These are phyloP conservation scores for Fusarium pseudocircinatum DNA, from an alignment of 2,329 filamentous ascomycete species.

Conservation along the genomic window DNA sequence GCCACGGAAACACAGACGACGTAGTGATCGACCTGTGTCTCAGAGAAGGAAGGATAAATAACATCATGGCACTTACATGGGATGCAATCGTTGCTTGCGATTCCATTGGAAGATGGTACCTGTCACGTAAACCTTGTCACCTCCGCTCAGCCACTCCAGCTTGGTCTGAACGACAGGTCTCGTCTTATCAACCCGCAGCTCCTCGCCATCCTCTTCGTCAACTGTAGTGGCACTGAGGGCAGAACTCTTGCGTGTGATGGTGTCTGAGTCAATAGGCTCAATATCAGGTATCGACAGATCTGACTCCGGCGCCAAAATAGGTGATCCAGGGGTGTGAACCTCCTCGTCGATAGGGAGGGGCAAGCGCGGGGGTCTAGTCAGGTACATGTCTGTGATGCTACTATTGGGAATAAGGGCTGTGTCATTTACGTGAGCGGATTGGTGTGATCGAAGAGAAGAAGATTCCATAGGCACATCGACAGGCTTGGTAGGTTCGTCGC, in stretches of 20 bases:
- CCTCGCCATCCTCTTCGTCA: conserved; percentile 83
- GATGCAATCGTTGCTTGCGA: conserved; percentile 87
- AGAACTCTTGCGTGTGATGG: conserved; percentile 64
- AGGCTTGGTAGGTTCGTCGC: conserved; percentile 61
- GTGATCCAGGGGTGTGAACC: conserved; percentile 87
- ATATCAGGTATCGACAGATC: conserved; percentile 62
- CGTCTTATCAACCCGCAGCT: conserved; percentile 78
- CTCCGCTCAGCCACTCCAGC: conserved; percentile 85
- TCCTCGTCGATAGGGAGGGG: conserved; percentile 95
- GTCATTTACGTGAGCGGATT: conserved; percentile 50
- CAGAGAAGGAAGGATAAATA: conserved; percentile 13
- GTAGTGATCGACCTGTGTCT: conserved; percentile 38
- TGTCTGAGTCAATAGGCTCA: conserved; percentile 60
- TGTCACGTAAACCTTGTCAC: conserved; percentile 94
- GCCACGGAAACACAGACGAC: conserved; percentile 41
- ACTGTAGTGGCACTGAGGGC: conserved; percentile 69
- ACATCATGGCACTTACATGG: conserved; percentile 71
- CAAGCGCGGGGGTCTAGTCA: conserved; percentile 82
- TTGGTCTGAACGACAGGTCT: conserved; percentile 83
- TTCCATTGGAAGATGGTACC: conserved; percentile 98
- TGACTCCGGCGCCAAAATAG: conserved; percentile 80
- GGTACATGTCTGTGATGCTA: conserved; percentile 72
- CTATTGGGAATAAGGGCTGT: conserved; percentile 59
- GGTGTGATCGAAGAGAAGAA: conserved; percentile 51
- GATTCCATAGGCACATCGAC: conserved; percentile 64